Evolutionary conservation across 2,329 filamentous ascomycete genomes (phyloP).

Genomic region (Sclerotinia borealis): DNA sequence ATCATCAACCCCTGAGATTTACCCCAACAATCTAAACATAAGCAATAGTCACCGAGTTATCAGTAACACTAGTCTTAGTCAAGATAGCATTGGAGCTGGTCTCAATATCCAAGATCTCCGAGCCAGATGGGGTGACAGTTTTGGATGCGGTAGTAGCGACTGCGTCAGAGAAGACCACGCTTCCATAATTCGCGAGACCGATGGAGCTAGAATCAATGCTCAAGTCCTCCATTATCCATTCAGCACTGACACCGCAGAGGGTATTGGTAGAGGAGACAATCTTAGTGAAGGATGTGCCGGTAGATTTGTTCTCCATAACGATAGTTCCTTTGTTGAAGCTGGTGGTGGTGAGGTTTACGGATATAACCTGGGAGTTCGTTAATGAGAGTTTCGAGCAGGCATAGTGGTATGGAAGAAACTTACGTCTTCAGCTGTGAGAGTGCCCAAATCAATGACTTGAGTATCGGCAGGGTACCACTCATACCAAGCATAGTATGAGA

Average conservation of each 20-base stretch:
- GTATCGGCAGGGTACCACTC: conserved; percentile 54
- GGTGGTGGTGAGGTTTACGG: conserved; percentile 30
- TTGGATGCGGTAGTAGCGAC: background rate
- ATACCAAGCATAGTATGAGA: conserved; percentile 50
- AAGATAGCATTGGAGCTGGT: background rate
- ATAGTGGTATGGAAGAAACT: background rate
- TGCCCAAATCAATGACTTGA: conserved; percentile 41
- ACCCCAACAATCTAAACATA: background rate
- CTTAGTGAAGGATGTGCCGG: conserved; percentile 38
- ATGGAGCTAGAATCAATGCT: conserved; percentile 33
- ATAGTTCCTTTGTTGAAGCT: conserved; percentile 32
- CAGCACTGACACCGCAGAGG: conserved; percentile 41
- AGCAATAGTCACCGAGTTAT: background rate
- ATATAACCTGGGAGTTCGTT: conserved; percentile 30
- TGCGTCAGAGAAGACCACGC: conserved; percentile 37
- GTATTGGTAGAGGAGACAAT: conserved; percentile 32
- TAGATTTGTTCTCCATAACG: conserved; percentile 41
- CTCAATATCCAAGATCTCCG: background rate
- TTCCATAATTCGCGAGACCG: conserved; percentile 41
- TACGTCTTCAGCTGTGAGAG: conserved; percentile 39
- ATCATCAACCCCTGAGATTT: background rate
- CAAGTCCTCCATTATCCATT: conserved; percentile 48
- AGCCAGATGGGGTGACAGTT: background rate
- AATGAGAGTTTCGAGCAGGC: background rate
- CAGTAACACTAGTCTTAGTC: background rate